Evolutionary conservation across 805 yeast genomes (phyloP).

Genomic region (Maudiozyma saulgeensis): DNA sequence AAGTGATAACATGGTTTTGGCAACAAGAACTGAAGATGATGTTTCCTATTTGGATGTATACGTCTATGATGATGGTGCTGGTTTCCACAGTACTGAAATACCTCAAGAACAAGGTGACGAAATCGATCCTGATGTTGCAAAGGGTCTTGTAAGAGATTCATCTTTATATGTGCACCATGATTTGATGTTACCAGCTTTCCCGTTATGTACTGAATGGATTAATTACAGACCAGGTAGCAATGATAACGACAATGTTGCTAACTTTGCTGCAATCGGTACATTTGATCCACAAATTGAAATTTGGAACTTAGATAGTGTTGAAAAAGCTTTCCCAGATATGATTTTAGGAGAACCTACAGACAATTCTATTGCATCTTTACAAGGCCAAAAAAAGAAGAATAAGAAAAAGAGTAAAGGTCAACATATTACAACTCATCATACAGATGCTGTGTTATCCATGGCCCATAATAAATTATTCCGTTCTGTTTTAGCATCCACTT

Average conservation of each 20-base stretch:
- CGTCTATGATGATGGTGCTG: constrained; percentile 89
- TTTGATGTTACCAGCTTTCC: constrained; percentile 93
- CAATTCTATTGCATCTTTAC: constrained; percentile 27
- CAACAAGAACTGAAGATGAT: constrained; percentile 94
- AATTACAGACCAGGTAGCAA: constrained; percentile 56
- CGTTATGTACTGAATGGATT: constrained; percentile 93
- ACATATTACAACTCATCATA: constrained; percentile 69
- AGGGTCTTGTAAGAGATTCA: constrained; percentile 61
- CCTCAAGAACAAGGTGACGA: constrained; percentile 59
- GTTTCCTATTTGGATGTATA: constrained; percentile 86
- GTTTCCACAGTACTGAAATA: constrained; percentile 57
- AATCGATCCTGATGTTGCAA: constrained; percentile 62
- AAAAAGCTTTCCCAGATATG: constrained; percentile 89
- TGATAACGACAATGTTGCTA: constrained; percentile 50
- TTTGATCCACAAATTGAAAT: constrained; percentile 96
- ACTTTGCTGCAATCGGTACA: constrained; percentile 93
- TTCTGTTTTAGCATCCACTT: constrained; percentile 82
- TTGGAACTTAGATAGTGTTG: constrained; percentile 90
- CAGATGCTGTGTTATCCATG: constrained; percentile 85
- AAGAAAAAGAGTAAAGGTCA: constrained; percentile 41
- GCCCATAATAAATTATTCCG: constrained; percentile 75
- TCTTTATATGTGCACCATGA: constrained; percentile 91
- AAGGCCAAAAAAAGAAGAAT: constrained; percentile 35
- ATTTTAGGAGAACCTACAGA: constrained; percentile 72
- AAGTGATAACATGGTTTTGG: constrained; percentile 79